Evolutionary conservation across 1,139 yeast genomes (phyloP), one percentile per base, ranked within the genome.

Genomic region (Lodderomyces beijingensis): DNA sequence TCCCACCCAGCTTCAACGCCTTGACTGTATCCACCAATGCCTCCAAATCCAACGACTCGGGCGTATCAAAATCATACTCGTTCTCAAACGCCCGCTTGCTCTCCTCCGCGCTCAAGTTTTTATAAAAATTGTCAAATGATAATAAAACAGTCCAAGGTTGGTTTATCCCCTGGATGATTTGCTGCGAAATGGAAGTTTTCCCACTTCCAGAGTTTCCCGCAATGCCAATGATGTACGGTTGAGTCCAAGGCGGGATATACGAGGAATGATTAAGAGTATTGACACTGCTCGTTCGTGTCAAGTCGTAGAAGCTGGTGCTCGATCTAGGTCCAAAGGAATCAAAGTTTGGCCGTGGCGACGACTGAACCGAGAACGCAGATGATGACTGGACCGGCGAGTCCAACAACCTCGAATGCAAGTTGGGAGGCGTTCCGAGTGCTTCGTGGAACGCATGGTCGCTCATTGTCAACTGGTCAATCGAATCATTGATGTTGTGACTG

Each of bases 181-280:
- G 74, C 31, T 87, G 80, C 0, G 97, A 93, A 16, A 91, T 85
- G 19, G 95, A 83, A 0, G 98, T 91, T 53, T 91, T 91, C 2
- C 98, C 98, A 0, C 95, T 84, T 1, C 97, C 98, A 15, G 95
- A 83, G 36, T 84, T 79, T 1, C 98, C 98, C 0, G 96, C 96
- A 13, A 91, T 77, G 5, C 96, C 98, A 42, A 91, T 89, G 32
- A 91, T 79, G 51, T 88, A 91, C 0, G 97, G 97, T 39, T 87
- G 88, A 2, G 87, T 80, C 97, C 97, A 91, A 16, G 97, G 97
- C 3, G 97, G 97, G 11, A 76, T 73, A 50, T 85, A 84, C 17
- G 57, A 51, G 11, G 39, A 31, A 18, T 32, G 11, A 28, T 9
- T 18, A 25, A 30, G 16, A 18, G 20, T 27, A 24, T 12, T 27